Evolutionary conservation across 2,329 filamentous ascomycete genomes (phyloP).

Genomic region (Trichoderma polysporum): DNA sequence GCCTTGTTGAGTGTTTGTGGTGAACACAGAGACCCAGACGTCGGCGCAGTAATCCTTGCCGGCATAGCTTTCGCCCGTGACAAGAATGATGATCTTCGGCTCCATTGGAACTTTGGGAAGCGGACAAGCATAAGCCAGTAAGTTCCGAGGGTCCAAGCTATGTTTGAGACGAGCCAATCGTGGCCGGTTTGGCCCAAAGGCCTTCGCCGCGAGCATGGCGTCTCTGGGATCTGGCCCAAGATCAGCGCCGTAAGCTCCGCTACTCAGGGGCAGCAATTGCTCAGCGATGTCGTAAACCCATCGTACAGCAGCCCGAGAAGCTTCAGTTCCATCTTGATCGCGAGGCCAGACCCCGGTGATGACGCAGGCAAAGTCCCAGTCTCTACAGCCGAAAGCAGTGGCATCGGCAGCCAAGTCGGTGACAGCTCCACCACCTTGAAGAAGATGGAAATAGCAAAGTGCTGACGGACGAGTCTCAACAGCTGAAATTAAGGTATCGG

Average conservation of each 20-base stretch:
- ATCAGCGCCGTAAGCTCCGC: constrained; percentile 59
- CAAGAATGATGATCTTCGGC: constrained; percentile 54
- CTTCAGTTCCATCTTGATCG: constrained; percentile 47
- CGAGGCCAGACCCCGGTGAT: constrained; percentile 62
- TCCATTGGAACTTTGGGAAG: constrained; percentile 40
- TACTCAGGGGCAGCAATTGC: constrained; percentile 49
- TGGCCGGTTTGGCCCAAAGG: constrained; percentile 56
- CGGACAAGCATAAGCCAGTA: constrained; percentile 57
- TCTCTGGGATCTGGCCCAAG: constrained; percentile 64
- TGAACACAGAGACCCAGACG: constrained; percentile 49
- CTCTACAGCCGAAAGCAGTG: constrained; percentile 61
- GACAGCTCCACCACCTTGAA: constrained; percentile 58
- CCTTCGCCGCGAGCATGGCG: constrained; percentile 46
- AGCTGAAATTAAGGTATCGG: constrained; percentile 43
- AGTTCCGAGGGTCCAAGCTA: constrained; percentile 46
- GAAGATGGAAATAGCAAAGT: constrained; percentile 61
- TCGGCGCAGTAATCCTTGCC: constrained; percentile 62
- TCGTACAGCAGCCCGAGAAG: constrained; percentile 37
- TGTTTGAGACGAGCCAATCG: constrained; percentile 54
- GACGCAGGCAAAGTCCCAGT: constrained; percentile 65
- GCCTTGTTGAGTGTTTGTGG: constrained; percentile 24
- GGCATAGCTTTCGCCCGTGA: constrained; percentile 53
- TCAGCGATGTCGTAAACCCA: constrained; percentile 58
- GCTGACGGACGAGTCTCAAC: constrained; percentile 49
- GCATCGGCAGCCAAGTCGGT: constrained; percentile 43